A percentile compares a stretch with the other conserved stretches of the same genome.
These are phyloP conservation scores for Fusarium luffae DNA, from an alignment of 2,329 filamentous ascomycete species.

Conservation along the genomic window DNA sequence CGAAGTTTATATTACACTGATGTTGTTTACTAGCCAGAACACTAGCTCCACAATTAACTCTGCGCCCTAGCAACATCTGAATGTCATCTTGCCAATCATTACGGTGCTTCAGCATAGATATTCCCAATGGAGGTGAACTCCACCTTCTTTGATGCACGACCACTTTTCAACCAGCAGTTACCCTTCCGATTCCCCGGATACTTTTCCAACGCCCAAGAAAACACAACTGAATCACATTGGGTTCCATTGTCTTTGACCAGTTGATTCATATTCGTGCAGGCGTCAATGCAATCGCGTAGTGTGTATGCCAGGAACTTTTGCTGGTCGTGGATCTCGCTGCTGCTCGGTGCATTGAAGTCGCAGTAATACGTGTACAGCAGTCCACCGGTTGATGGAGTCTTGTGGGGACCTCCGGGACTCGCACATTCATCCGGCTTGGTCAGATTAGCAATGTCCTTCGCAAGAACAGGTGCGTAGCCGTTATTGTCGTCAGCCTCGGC, in stretches of 20 bases:
- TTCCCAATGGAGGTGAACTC: too few species aligned
- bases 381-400: accelerated
- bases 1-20: too few species aligned
- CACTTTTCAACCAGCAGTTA: too few species aligned
- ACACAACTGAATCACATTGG: neutral
- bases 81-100: too few species aligned
- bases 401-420: neutral
- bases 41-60: too few species aligned
- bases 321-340: neutral
- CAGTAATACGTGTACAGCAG: neutral
- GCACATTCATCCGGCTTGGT: neutral
- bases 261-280: neutral
- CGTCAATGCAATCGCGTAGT: neutral
- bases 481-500: neutral
- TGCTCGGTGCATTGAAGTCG: neutral
- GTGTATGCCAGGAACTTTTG: neutral
- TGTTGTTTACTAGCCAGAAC: too few species aligned
- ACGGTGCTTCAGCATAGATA: too few species aligned
- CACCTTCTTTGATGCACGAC: too few species aligned
- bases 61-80: too few species aligned
- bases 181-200: too few species aligned
- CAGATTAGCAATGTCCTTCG: neutral
- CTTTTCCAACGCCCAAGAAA: neutral
- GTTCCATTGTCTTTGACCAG: neutral
- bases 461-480: neutral